Percentiles rank a stretch among this genome's conserved stretches.
Evolutionary conservation across 768 basidiomycete genomes (phyloP).

Genomic region (Termitomyces sp.): DNA sequence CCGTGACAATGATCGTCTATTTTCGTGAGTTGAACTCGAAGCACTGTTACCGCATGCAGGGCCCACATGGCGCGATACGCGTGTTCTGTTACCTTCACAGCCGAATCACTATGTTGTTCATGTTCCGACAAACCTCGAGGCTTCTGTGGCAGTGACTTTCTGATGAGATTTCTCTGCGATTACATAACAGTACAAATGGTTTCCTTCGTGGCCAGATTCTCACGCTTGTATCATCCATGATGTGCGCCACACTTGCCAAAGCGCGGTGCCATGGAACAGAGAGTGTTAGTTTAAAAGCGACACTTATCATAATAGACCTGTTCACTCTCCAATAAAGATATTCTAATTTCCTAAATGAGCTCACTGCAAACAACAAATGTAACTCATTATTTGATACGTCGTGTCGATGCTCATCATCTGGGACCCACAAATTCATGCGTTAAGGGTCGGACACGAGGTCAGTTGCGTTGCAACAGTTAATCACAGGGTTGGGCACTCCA

Average conservation of each 20-base stretch:
- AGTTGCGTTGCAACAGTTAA: neutral
- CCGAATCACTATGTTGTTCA: neutral
- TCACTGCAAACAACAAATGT: neutral
- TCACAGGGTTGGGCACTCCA: neutral
- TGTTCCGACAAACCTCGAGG: neutral
- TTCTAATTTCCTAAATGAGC: neutral
- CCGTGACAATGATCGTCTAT: neutral
- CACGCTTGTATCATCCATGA: neutral
- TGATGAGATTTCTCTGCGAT: neutral
- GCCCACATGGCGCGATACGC: neutral
- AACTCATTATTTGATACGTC: neutral
- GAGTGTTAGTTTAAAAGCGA: neutral
- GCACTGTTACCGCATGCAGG: neutral
- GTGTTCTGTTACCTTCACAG: neutral
- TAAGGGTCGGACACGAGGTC: neutral
- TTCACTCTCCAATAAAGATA: neutral
- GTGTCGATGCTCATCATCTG: neutral
- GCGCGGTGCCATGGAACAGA: too few species aligned
- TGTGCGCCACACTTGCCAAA: neutral
- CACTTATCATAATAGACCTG: too few species aligned
- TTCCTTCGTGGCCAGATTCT: neutral
- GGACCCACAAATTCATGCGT: neutral
- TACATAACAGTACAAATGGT: neutral
- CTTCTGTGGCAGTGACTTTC: neutral
- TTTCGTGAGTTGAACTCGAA: too few species aligned